These are phyloP conservation scores for Termitomyces sp. DNA, from an alignment of 768 basidiomycete species.

Conservation along the genomic window DNA sequence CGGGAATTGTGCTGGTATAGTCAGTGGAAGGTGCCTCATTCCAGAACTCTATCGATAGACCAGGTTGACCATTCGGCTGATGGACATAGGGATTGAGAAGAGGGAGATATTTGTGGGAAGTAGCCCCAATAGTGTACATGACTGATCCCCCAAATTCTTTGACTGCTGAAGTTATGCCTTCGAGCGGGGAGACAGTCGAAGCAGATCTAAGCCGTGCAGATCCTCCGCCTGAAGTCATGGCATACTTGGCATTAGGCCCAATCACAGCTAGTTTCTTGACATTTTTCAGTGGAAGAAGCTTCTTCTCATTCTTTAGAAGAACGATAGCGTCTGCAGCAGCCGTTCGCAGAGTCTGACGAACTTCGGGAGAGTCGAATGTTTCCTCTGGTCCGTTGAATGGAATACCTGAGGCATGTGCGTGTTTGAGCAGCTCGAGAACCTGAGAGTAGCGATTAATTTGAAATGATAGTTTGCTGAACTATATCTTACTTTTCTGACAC, in stretches of 20 bases:
- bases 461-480: not conserved
- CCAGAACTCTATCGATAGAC: slow-evolving; percentile 39
- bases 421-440: slow-evolving; percentile 44
- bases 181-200: slow-evolving; percentile 51
- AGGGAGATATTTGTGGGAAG: slow-evolving; percentile 43
- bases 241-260: slow-evolving; percentile 53
- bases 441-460: slow-evolving; percentile 11
- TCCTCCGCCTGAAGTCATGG: slow-evolving; percentile 54
- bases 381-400: slow-evolving; percentile 49
- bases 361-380: slow-evolving; percentile 38
- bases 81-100: slow-evolving; percentile 42
- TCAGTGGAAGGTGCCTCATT: slow-evolving; percentile 35
- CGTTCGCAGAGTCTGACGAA: slow-evolving; percentile 41
- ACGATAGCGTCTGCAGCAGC: slow-evolving; percentile 53
- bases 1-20: slow-evolving; percentile 23
- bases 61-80: slow-evolving; percentile 28
- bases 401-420: slow-evolving; percentile 45
- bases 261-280: slow-evolving; percentile 51
- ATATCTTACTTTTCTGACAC: slow-evolving; percentile 26
- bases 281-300: slow-evolving; percentile 40
- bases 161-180: slow-evolving; percentile 43
- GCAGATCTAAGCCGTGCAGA: slow-evolving; percentile 47
- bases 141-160: slow-evolving; percentile 40
- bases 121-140: slow-evolving; percentile 37
- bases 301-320: slow-evolving; percentile 53